These are phyloP conservation scores for Euryodendron excelsum DNA, from an alignment of 148 eudicot species.

Conservation along the genomic window DNA sequence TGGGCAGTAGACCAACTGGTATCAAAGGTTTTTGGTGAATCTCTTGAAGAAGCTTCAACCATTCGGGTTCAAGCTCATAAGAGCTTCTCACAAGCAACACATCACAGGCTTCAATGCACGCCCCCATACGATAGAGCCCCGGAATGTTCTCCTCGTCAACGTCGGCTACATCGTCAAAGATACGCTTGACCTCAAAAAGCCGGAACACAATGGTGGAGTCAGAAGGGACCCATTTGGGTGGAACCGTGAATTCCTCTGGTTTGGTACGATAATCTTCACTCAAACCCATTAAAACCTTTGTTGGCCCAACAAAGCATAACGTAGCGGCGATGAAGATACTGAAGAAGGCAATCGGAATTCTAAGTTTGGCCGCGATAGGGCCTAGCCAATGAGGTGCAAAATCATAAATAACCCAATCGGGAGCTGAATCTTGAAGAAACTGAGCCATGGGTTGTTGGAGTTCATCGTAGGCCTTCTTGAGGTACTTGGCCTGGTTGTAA, in stretches of 20 bases:
- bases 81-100: neutral
- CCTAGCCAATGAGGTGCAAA: slow-evolving; percentile 24
- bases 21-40: slow-evolving; percentile 9
- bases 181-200: neutral
- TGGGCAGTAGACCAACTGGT: slow-evolving; percentile 6
- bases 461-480: slow-evolving; percentile 31
- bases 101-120: neutral
- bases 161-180: too few species aligned
- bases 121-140: neutral
- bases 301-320: too few species aligned
- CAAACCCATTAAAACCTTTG: too few species aligned
- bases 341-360: slow-evolving; percentile 14
- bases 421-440: slow-evolving; percentile 8
- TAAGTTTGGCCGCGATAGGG: slow-evolving; percentile 9
- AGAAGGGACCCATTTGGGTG: slow-evolving; percentile 12
- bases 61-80: slow-evolving; percentile 8
- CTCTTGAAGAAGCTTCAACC: slow-evolving; percentile 8
- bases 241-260: slow-evolving; percentile 7
- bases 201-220: neutral
- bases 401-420: slow-evolving; percentile 36
- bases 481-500: slow-evolving; percentile 13
- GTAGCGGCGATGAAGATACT: slow-evolving; percentile 1
- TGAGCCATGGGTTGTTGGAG: slow-evolving; percentile 13
- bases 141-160: neutral
- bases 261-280: neutral